Percentiles rank a stretch among this genome's conserved stretches.
Conservation (phyloP, 2,329 filamentous ascomycete species). For the Colletotrichum endophyticum region DNA sequence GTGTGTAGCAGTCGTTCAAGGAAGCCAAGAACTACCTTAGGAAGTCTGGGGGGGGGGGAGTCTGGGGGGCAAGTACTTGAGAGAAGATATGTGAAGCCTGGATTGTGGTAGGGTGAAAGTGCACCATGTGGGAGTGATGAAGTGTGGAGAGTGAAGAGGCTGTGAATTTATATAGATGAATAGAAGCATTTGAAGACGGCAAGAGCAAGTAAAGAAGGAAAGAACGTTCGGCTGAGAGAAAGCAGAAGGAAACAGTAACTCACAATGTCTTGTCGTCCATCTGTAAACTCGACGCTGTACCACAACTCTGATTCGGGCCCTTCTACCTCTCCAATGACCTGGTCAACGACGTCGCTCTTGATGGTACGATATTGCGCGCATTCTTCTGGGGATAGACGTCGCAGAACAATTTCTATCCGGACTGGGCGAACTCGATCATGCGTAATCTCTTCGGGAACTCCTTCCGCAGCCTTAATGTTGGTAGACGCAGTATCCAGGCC, state of each 20-base stretch:
- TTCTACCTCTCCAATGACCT: constrained; percentile 35
- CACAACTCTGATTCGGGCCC: constrained; percentile 27
- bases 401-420: constrained; percentile 35
- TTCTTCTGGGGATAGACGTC: constrained; percentile 27
- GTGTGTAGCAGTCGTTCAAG: background rate
- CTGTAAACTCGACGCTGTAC: constrained; percentile 49
- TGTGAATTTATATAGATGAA: background rate
- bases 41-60: background rate
- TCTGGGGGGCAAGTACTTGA: background rate
- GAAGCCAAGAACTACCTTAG: background rate
- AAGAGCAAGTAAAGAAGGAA: background rate
- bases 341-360: constrained; percentile 42
- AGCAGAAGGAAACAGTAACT: constrained; percentile 28
- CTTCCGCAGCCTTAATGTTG: background rate
- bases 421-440: background rate
- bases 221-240: background rate
- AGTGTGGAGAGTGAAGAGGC: background rate
- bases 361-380: constrained; percentile 34
- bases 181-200: background rate
- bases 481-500: background rate
- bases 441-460: background rate
- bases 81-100: background rate
- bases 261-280: constrained; percentile 50
- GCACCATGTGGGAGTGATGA: background rate
- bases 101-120: background rate